Conservation (phyloP, 768 basidiomycete genomes). For the Tricholoma hemisulphureum region DNA sequence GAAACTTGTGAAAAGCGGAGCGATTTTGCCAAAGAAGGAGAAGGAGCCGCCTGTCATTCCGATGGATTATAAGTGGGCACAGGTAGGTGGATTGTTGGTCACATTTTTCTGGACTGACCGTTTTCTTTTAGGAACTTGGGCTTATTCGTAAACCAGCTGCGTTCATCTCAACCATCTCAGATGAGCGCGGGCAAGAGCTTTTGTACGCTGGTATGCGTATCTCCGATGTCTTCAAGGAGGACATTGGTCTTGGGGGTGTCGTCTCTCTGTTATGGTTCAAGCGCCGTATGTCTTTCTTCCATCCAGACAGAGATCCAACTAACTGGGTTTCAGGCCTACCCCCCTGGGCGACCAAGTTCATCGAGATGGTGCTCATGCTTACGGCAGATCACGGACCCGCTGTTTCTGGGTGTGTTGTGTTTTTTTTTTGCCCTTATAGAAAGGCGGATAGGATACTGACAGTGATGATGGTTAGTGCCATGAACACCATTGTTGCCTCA, state of each 20-base stretch:
- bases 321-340: slow-evolving; percentile 52
- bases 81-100: slow-evolving; percentile 33
- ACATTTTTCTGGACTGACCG: not conserved
- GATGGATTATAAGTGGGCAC: slow-evolving; percentile 99
- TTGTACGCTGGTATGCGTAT: slow-evolving; percentile 99
- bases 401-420: slow-evolving; percentile 63
- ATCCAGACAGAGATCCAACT: slow-evolving; percentile 5
- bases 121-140: slow-evolving; percentile 66
- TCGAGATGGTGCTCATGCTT: slow-evolving; percentile 99
- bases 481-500: slow-evolving; percentile 99
- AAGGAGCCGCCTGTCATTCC: slow-evolving; percentile 92
- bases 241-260: slow-evolving; percentile 96
- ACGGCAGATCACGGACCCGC: slow-evolving; percentile 98
- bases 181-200: slow-evolving; percentile 98
- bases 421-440: slow-evolving; percentile 23
- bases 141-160: slow-evolving; percentile 98
- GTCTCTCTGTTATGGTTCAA: slow-evolving; percentile 98
- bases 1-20: slow-evolving; percentile 65
- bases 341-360: slow-evolving; percentile 94
- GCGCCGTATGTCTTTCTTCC: slow-evolving; percentile 49
- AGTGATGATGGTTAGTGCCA: slow-evolving; percentile 56
- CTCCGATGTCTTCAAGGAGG: slow-evolving; percentile 97
- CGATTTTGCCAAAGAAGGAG: slow-evolving; percentile 71
- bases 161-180: slow-evolving; percentile 98
- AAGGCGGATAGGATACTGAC: not conserved